phyloP scores from a whole-genome alignment of 2,329 filamentous ascomycete species.

The Fusarium lyarnte region DNA sequence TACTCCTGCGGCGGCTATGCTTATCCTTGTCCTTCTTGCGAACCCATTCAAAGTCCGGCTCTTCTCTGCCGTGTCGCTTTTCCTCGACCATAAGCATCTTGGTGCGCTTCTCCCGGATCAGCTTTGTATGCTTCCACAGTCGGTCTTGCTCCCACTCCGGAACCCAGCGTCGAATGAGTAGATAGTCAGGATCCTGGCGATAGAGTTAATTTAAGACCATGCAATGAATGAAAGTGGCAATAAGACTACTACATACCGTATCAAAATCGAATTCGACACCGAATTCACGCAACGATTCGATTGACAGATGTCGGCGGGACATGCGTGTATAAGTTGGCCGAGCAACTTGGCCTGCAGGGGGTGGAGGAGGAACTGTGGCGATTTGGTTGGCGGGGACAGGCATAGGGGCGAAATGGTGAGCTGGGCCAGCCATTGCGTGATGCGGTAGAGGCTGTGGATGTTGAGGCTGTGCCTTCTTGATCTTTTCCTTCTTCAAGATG shows the following conservation, averaged over 20 bases:
- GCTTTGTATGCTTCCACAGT: constrained; percentile 76
- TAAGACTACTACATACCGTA: constrained; percentile 53
- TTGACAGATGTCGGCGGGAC: constrained; percentile 68
- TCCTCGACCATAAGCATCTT: constrained; percentile 61
- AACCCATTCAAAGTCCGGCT: constrained; percentile 64
- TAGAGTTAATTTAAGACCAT: constrained; percentile 45
- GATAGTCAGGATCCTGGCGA: constrained; percentile 70
- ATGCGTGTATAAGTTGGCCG: constrained; percentile 71
- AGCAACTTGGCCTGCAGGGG: constrained; percentile 12
- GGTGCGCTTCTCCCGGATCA: constrained; percentile 66
- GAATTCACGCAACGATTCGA: constrained; percentile 67
- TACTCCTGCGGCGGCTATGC: constrained; percentile 62
- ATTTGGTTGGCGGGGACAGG: constrained; percentile 5
- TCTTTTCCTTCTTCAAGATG: constrained; percentile 66
- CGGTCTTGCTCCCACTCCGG: constrained; percentile 75
- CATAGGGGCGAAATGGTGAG: neutral
- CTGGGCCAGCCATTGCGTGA: constrained; percentile 9
- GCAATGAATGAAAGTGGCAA: neutral
- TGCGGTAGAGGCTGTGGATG: constrained; percentile 9
- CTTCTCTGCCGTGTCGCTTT: constrained; percentile 53
- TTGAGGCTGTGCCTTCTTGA: constrained; percentile 45
- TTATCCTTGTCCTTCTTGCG: constrained; percentile 66
- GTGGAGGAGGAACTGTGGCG: neutral
- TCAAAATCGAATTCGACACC: constrained; percentile 68
- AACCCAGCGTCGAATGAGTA: constrained; percentile 79